A percentile compares a stretch with the other conserved stretches of the same genome.
phyloP scores from a whole-genome alignment of 768 basidiomycete species.

The Lactifluus echinatus region DNA sequence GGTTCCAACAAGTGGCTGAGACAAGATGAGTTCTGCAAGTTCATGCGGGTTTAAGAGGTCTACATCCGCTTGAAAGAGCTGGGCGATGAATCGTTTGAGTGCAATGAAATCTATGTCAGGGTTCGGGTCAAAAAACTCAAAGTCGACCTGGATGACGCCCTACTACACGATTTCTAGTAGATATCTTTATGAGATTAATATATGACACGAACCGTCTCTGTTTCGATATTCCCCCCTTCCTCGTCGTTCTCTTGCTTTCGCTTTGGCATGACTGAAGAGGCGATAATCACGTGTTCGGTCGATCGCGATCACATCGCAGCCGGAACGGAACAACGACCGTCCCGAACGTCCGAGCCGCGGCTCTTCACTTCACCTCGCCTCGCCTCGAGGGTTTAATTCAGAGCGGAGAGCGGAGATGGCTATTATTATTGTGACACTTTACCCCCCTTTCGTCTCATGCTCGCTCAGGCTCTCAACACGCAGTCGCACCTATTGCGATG shows the following conservation, averaged over 20 bases:
- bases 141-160: slow-evolving; percentile 76
- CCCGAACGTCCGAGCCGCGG: too few species aligned
- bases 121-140: slow-evolving; percentile 90
- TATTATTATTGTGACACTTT: background rate
- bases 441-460: background rate
- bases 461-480: background rate
- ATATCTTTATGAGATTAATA: slow-evolving; percentile 8
- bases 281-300: background rate
- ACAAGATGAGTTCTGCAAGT: slow-evolving; percentile 71
- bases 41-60: slow-evolving; percentile 60
- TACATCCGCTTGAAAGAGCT: slow-evolving; percentile 70
- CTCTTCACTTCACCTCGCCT: too few species aligned
- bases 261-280: slow-evolving; percentile 37
- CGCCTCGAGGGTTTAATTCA: too few species aligned
- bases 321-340: background rate
- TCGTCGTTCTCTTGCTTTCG: slow-evolving; percentile 37
- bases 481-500: background rate
- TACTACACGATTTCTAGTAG: slow-evolving; percentile 27
- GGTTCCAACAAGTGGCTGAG: slow-evolving; percentile 70
- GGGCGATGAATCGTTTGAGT: slow-evolving; percentile 60
- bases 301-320: background rate
- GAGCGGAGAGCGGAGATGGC: background rate
- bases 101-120: slow-evolving; percentile 80
- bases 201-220: slow-evolving; percentile 35
- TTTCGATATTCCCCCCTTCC: slow-evolving; percentile 32